These are phyloP conservation scores for Cyclotella atomus DNA, from an alignment of 108 stramenopile species.

Conservation along the genomic window DNA sequence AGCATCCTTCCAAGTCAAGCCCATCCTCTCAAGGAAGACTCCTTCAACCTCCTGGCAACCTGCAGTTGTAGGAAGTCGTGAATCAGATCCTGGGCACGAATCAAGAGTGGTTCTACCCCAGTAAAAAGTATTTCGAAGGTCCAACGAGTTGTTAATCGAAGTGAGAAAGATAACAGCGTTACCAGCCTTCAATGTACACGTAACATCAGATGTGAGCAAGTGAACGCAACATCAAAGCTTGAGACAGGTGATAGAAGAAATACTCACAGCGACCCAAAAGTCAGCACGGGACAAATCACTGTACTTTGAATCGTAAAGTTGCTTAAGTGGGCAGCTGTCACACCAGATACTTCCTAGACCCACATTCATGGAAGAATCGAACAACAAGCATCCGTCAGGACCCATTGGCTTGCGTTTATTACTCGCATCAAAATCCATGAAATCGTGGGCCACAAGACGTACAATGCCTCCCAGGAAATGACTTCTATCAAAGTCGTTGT, in stretches of 20 bases:
- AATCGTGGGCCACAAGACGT: conserved; percentile 46
- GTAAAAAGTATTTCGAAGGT: conserved; percentile 32
- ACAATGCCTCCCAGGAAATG: conserved; percentile 47
- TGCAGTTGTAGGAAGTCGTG: conserved; percentile 33
- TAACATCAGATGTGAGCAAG: conserved; percentile 11
- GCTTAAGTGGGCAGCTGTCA: conserved; percentile 7
- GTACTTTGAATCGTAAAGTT: conserved; percentile 24
- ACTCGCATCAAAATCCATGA: conserved; percentile 46
- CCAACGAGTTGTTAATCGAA: conserved; percentile 24
- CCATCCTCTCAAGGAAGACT: conserved; percentile 50
- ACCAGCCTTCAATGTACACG: conserved; percentile 13
- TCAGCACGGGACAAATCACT: conserved; percentile 31
- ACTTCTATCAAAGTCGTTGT: conserved; percentile 11
- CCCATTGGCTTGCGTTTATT: conserved; percentile 25
- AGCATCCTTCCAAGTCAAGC: conserved; percentile 51
- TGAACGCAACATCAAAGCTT: not conserved
- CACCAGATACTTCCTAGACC: conserved; percentile 41
- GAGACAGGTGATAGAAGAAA: not conserved
- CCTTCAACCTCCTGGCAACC: conserved; percentile 40
- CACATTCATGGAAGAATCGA: conserved; percentile 17
- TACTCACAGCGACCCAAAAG: conserved; percentile 41
- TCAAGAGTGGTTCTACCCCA: conserved; percentile 44
- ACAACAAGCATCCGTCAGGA: conserved; percentile 43
- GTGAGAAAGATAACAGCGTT: conserved; percentile 37
- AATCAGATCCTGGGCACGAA: conserved; percentile 23